Conservation (phyloP, 768 basidiomycete genomes). For the Boletus insuetus region DNA sequence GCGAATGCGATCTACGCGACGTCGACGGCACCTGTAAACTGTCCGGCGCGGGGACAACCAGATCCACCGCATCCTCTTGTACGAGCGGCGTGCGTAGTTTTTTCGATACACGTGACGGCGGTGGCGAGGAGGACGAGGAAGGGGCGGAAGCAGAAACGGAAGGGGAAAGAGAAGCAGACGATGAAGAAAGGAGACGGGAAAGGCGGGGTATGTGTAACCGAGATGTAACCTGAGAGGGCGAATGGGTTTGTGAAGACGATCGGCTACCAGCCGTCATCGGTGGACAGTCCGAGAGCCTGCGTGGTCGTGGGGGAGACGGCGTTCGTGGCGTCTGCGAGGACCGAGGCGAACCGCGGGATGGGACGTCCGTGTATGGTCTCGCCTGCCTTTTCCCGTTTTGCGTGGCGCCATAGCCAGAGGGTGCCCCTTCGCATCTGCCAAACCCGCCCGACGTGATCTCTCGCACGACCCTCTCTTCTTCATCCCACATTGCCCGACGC, state of each 20-base stretch:
- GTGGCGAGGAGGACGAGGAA: background rate
- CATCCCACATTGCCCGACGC: constrained; percentile 28
- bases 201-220: constrained; percentile 10
- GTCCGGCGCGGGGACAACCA: constrained; percentile 52
- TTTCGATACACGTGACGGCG: constrained; percentile 4
- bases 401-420: constrained; percentile 29
- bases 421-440: background rate
- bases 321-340: background rate
- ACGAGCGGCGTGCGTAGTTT: constrained; percentile 19
- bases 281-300: constrained; percentile 5
- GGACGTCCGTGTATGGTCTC: constrained; percentile 5
- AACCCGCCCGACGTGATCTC: constrained; percentile 19
- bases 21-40: constrained; percentile 14
- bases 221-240: constrained; percentile 2
- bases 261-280: constrained; percentile 6
- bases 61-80: constrained; percentile 77
- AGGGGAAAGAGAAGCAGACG: background rate
- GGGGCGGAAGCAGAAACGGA: background rate
- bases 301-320: constrained; percentile 9
- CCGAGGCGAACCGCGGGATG: background rate
- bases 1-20: constrained; percentile 15
- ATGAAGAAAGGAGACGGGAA: constrained; percentile 8
- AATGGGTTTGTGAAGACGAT: constrained; percentile 5
- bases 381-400: constrained; percentile 7
- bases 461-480: constrained; percentile 29